phyloP scores from a whole-genome alignment of 306 rosid species.

The Cucumis cinereus region DNA sequence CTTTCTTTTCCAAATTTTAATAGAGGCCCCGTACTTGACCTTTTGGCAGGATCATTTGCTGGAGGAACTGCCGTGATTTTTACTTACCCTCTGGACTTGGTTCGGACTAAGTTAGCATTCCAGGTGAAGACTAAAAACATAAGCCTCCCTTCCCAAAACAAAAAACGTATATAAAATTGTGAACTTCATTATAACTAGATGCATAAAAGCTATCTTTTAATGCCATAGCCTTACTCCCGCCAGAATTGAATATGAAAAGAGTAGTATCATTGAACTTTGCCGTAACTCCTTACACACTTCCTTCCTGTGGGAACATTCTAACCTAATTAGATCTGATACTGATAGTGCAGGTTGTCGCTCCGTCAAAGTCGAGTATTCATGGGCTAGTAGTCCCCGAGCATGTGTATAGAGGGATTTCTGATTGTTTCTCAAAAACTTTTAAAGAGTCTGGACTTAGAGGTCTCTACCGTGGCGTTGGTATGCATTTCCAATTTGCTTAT shows the following conservation, averaged over 20 bases:
- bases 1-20: slow-evolving; percentile 52
- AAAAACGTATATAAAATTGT: neutral
- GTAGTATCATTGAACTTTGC: neutral
- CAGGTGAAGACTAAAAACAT: slow-evolving; percentile 34
- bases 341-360: slow-evolving; percentile 54
- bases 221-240: neutral
- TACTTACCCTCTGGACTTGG: slow-evolving; percentile 86
- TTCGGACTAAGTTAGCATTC: slow-evolving; percentile 85
- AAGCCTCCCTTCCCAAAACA: neutral
- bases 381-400: slow-evolving; percentile 30
- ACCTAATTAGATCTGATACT: slow-evolving; percentile 3
- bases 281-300: neutral
- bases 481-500: slow-evolving; percentile 20
- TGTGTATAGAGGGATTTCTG: slow-evolving; percentile 61
- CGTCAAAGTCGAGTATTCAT: slow-evolving; percentile 35
- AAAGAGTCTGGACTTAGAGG: slow-evolving; percentile 72
- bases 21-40: slow-evolving; percentile 88
- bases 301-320: neutral
- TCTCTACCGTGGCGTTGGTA: slow-evolving; percentile 93
- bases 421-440: slow-evolving; percentile 68
- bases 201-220: neutral
- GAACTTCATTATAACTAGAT: neutral
- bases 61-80: slow-evolving; percentile 92
- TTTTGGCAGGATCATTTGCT: slow-evolving; percentile 84
- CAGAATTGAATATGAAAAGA: neutral